Base-by-base conservation (phyloP, 306 rosid genomes). In the Sophora flavescens region DNA sequence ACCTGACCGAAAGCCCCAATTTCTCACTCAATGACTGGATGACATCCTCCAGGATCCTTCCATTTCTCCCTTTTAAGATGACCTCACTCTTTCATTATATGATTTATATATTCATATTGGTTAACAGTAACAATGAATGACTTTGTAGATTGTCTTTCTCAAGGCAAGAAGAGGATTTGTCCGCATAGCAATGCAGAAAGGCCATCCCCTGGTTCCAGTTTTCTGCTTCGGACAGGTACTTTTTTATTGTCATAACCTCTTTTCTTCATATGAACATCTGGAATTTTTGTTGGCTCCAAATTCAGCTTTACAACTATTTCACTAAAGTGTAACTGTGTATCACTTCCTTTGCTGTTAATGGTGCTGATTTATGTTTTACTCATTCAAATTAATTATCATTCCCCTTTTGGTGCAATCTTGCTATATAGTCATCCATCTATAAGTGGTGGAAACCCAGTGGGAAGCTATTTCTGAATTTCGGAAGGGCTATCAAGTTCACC, bases 391-490 rank as follows among this genome's bases (percentile, higher is more conserved):
- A 74, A 80, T 78, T 59, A 13, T 45, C 41, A 51, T 66, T 50
- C 0, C 77, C 52, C 16, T 61, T 72, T 77, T 63, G 68, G 35
- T 71, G 56, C 75, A 53, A 64, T 61, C 51, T 51, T 89, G 63
- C 48, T 74, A 62, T 84, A 92, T 84, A 95, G 97, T 92, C 97
- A 72, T 56, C 84, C 70, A 82, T 86, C 69, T 95, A 90, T 77
- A 87, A 88, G 48, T 95, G 99, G 99, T 95, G 96, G 97, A 95
- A 88, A 80, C 99, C 97, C 9, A 75, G 90, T 26, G 97, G 97
- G 80, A 86, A 88, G 83, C 50, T 92, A 5, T 68, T 86, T 82
- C 93, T 87, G 81, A 88, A 89, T 75, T 80, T 92, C 22, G 84
- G 96, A 0, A 87, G 99, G 85, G 93, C 87, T 60, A 78, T 95